Evolutionary conservation across 2,329 filamentous ascomycete species (phyloP).

Genomic region (Colletotrichum magnum): DNA sequence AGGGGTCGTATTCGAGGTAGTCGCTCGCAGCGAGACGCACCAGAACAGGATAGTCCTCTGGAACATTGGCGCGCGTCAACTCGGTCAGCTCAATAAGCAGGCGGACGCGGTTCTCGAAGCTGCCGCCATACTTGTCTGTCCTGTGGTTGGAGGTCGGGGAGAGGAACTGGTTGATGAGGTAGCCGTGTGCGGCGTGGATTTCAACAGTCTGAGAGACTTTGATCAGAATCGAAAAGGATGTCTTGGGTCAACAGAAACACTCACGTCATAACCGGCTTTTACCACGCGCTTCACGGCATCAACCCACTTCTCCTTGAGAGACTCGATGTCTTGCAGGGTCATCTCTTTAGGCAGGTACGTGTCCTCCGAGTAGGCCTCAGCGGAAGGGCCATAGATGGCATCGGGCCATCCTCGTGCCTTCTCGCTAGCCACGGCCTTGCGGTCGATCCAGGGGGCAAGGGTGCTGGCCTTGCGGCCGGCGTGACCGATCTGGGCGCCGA

Average conservation of each 20-base stretch:
- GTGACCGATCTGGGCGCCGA: constrained; percentile 79
- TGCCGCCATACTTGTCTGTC: constrained; percentile 63
- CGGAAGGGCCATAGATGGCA: constrained; percentile 50
- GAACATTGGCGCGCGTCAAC: constrained; percentile 71
- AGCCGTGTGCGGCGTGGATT: constrained; percentile 62
- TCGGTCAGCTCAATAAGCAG: constrained; percentile 64
- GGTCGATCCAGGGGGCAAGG: constrained; percentile 69
- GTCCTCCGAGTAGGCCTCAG: constrained; percentile 45
- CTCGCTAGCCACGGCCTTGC: constrained; percentile 65
- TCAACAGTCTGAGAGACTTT: constrained; percentile 27
- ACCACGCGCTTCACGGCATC: constrained; percentile 68
- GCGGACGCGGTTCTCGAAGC: constrained; percentile 59
- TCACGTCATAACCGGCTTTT: constrained; percentile 73
- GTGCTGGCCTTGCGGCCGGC: constrained; percentile 72
- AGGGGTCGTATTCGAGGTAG: constrained; percentile 74
- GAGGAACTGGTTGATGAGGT: constrained; percentile 62
- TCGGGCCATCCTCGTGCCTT: constrained; percentile 60
- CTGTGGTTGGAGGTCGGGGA: constrained; percentile 59
- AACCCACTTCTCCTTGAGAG: constrained; percentile 72
- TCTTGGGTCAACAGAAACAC: background rate
- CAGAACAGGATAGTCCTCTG: constrained; percentile 77
- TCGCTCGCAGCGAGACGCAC: constrained; percentile 79
- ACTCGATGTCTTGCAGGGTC: constrained; percentile 75
- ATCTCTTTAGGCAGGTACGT: constrained; percentile 63
- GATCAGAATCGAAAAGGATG: background rate